Evolutionary conservation across 2,329 filamentous ascomycete genomes (phyloP).

Genomic region (Teratosphaeria gauchensis): DNA sequence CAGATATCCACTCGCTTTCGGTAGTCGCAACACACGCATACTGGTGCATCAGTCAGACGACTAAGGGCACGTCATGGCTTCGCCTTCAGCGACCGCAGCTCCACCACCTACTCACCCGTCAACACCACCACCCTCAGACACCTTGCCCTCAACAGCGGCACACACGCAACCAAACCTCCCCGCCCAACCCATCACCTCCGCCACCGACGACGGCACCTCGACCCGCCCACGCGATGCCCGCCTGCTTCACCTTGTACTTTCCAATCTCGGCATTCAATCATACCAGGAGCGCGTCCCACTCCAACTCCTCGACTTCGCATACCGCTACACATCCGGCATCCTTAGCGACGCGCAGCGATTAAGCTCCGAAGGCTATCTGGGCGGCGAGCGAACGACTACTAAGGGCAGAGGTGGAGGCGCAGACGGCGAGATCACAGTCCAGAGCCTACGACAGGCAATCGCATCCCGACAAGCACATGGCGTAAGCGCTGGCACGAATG

Average conservation of each 20-base stretch:
- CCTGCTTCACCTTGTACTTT: constrained; percentile 69
- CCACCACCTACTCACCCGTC: constrained; percentile 14
- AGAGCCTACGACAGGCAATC: constrained; percentile 64
- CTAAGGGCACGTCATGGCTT: constrained; percentile 2
- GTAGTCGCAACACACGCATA: too few relatives aligned
- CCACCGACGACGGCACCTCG: constrained; percentile 24
- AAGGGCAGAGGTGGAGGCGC: constrained; percentile 12
- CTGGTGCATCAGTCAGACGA: not conserved
- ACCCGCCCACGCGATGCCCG: constrained; percentile 66
- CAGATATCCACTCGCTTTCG: too few relatives aligned
- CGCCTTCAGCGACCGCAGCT: constrained; percentile 11
- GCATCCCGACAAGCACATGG: constrained; percentile 58
- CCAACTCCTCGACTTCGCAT: constrained; percentile 76
- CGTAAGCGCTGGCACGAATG: constrained; percentile 36
- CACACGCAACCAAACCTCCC: not conserved
- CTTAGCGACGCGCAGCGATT: constrained; percentile 63
- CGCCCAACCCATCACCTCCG: constrained; percentile 2
- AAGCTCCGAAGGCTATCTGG: constrained; percentile 56
- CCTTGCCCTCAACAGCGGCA: constrained; percentile 5
- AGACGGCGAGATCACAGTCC: constrained; percentile 49
- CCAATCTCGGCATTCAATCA: constrained; percentile 65
- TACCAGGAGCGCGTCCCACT: constrained; percentile 78
- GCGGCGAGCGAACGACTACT: constrained; percentile 13
- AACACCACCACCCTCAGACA: constrained; percentile 20
- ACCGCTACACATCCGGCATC: constrained; percentile 66